Evolutionary conservation across 1,284 basidiomycete genomes (phyloP).

Genomic region (Serendipita sp.): DNA sequence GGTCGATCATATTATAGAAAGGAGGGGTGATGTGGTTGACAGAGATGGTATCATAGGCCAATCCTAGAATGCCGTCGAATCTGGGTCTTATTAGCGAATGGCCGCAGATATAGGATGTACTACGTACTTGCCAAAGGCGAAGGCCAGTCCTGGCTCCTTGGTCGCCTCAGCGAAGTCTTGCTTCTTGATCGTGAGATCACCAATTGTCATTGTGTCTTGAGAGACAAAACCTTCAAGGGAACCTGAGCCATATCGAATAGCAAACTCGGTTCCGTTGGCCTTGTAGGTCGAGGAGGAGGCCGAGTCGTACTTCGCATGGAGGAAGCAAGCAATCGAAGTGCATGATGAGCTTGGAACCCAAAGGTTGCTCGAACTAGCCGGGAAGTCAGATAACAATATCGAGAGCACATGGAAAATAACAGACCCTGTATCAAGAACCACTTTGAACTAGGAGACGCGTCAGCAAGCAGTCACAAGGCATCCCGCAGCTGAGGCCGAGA

Average conservation of each 20-base stretch:
- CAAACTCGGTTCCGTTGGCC: conserved; percentile 81
- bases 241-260: conserved; percentile 92
- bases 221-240: conserved; percentile 96
- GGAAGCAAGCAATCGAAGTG: conserved; percentile 95
- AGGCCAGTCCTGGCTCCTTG: conserved; percentile 93
- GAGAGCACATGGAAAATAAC: background rate
- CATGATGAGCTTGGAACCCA: conserved; percentile 87
- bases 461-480: background rate
- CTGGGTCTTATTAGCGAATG: conserved; percentile 27
- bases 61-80: conserved; percentile 92
- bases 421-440: conserved; percentile 76
- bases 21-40: conserved; percentile 92
- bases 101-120: background rate
- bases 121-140: conserved; percentile 86
- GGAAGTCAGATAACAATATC: conserved; percentile 7
- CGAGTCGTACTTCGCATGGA: conserved; percentile 88
- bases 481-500: conserved; percentile 3
- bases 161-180: conserved; percentile 95
- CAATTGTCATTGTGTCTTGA: conserved; percentile 69
- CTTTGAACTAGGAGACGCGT: conserved; percentile 47
- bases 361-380: conserved; percentile 68
- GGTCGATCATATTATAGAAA: conserved; percentile 87
- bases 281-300: conserved; percentile 76
- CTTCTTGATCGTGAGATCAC: conserved; percentile 62
- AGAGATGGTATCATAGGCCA: conserved; percentile 91